Conservation (phyloP, 768 basidiomycete genomes). For the Auriscalpium microsporum region DNA sequence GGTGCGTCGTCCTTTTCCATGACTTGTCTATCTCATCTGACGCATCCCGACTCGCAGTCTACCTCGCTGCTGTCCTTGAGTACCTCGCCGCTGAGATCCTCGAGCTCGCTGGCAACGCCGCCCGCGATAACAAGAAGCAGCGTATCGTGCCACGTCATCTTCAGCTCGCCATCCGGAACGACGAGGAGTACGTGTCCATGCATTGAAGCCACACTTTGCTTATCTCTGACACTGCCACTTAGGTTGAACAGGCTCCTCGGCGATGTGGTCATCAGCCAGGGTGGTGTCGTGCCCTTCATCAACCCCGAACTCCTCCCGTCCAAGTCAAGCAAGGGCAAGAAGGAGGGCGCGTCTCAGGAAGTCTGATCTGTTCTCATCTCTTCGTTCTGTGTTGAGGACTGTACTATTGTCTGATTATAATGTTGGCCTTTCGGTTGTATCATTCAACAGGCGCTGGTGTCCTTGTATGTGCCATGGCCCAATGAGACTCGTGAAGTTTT, state of each 20-base stretch:
- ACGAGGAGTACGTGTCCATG: slow-evolving; percentile 55
- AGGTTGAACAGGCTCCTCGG: slow-evolving; percentile 77
- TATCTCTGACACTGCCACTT: not conserved
- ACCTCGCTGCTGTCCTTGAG: slow-evolving; percentile 84
- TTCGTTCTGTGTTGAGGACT: no score
- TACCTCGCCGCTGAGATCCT: slow-evolving; percentile 90
- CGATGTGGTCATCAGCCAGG: slow-evolving; percentile 82
- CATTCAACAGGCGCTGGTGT: no score
- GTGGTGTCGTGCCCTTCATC: slow-evolving; percentile 77
- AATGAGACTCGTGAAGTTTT: no score
- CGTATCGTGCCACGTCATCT: slow-evolving; percentile 91
- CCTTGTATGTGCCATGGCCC: no score
- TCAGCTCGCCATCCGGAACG: slow-evolving; percentile 86
- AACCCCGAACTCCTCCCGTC: slow-evolving; percentile 25
- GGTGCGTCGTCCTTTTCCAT: slow-evolving; percentile 32
- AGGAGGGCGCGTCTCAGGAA: slow-evolving; percentile 3
- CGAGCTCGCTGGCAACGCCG: slow-evolving; percentile 82
- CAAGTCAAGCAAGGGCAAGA: slow-evolving; percentile 4
- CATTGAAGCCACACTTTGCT: not conserved
- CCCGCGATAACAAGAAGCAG: slow-evolving; percentile 76
- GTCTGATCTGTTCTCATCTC: not conserved
- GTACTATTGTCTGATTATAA: no score
- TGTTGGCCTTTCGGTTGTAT: no score
- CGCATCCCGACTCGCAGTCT: slow-evolving; percentile 37
- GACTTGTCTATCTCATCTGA: not conserved